Conservation (phyloP, 305 asterid species). For the Solanum aculeatissimum region DNA sequence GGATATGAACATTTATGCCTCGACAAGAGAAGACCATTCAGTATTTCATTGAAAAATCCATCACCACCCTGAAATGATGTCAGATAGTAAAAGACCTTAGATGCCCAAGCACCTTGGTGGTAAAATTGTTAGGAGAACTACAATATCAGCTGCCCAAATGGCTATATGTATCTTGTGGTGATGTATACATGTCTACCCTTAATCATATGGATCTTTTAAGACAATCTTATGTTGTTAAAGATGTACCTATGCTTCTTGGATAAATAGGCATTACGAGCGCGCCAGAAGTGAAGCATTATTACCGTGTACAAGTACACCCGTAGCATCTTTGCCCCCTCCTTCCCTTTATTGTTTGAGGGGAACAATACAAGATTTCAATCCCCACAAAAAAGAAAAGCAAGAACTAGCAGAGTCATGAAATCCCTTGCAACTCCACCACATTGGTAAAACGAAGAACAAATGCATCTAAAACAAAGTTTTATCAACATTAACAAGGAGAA, state of each 20-base stretch:
- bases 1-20: conserved; percentile 86
- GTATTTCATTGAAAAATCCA: conserved; percentile 89
- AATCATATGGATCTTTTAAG: neutral
- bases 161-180: neutral
- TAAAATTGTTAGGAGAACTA: neutral
- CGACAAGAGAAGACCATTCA: conserved; percentile 73
- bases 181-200: neutral
- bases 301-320: neutral
- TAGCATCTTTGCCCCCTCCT: neutral
- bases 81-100: conserved; percentile 3
- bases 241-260: neutral
- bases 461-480: neutral
- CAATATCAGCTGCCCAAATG: neutral
- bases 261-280: neutral
- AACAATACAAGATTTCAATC: neutral
- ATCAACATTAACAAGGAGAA: neutral
- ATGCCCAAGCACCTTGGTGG: neutral
- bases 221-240: neutral
- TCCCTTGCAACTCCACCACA: neutral
- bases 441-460: neutral
- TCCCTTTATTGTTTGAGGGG: neutral
- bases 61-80: conserved; percentile 77
- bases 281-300: neutral
- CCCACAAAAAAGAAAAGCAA: neutral
- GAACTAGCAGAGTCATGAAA: neutral